phyloP scores from a whole-genome alignment of 2,329 filamentous ascomycete genomes.

The Pseudocercospora crystallina region DNA sequence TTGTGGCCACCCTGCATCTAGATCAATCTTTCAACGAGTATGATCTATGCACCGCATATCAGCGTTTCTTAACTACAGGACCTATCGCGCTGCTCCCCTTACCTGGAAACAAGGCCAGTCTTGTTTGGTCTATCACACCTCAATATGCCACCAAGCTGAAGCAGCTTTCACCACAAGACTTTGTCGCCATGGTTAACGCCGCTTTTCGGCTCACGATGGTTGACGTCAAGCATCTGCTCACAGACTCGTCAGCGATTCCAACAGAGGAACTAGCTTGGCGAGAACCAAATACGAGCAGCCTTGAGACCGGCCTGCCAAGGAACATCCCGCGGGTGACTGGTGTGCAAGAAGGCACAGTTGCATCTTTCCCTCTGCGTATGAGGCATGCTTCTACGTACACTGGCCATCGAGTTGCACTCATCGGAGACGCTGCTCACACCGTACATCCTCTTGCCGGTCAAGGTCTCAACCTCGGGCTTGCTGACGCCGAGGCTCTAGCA shows the following conservation, averaged over 20 bases:
- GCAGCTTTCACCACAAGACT: slow-evolving; percentile 68
- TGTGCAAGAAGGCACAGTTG: slow-evolving; percentile 76
- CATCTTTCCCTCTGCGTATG: slow-evolving; percentile 87
- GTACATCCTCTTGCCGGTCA: slow-evolving; percentile 93
- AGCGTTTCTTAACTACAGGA: slow-evolving; percentile 89
- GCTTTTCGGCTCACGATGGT: slow-evolving; percentile 79
- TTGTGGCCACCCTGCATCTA: slow-evolving; percentile 84
- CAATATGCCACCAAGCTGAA: slow-evolving; percentile 77
- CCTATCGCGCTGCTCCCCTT: slow-evolving; percentile 89
- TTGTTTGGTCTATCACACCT: slow-evolving; percentile 94
- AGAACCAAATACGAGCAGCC: slow-evolving; percentile 64
- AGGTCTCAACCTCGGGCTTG: slow-evolving; percentile 89
- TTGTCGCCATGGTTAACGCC: slow-evolving; percentile 86
- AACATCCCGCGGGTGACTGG: slow-evolving; percentile 59
- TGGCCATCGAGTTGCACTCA: slow-evolving; percentile 82
- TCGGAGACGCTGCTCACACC: slow-evolving; percentile 93
- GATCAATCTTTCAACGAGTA: slow-evolving; percentile 32
- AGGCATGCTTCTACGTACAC: slow-evolving; percentile 94
- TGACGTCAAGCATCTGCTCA: slow-evolving; percentile 82
- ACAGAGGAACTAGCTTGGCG: slow-evolving; percentile 84
- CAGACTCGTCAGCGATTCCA: slow-evolving; percentile 45
- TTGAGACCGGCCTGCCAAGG: slow-evolving; percentile 38
- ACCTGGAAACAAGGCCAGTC: slow-evolving; percentile 75
- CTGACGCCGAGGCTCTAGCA: slow-evolving; percentile 78
- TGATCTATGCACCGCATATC: slow-evolving; percentile 75